Conservation (phyloP, 768 basidiomycete species). For the Collybiopsis luxurians region DNA sequence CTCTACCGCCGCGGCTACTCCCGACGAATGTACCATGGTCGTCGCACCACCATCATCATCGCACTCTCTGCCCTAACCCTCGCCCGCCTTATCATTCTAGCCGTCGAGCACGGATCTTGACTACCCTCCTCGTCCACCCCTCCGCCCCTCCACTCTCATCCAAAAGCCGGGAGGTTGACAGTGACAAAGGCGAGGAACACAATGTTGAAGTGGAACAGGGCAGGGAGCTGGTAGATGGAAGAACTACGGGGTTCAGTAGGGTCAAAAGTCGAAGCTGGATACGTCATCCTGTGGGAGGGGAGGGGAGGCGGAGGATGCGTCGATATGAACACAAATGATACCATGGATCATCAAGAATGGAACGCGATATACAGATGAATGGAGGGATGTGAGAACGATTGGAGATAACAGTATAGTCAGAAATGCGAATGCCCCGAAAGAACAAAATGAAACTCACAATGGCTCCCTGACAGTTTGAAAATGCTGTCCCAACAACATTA, state of each 20-base stretch:
- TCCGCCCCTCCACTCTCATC: slow-evolving; percentile 56
- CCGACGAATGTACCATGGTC: no score
- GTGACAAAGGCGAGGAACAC: slow-evolving; percentile 59
- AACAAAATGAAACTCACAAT: slow-evolving; percentile 12
- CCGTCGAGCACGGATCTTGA: slow-evolving; percentile 48
- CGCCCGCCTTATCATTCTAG: slow-evolving; percentile 51
- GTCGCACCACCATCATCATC: no score
- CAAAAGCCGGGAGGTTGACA: slow-evolving; percentile 38
- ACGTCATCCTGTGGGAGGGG: slow-evolving; percentile 47
- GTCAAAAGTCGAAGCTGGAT: slow-evolving; percentile 67
- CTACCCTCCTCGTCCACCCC: slow-evolving; percentile 44
- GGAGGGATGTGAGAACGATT: no score
- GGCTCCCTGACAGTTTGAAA: slow-evolving; percentile 23
- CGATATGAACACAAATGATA: no score
- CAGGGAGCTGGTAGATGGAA: slow-evolving; percentile 59
- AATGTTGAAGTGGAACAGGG: slow-evolving; percentile 64
- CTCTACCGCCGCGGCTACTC: no score
- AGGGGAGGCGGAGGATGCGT: background rate
- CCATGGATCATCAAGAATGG: no score
- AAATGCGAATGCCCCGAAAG: no score
- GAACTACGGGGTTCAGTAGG: slow-evolving; percentile 35
- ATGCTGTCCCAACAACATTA: slow-evolving; percentile 51
- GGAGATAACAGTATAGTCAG: no score
- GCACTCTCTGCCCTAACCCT: slow-evolving; percentile 41
- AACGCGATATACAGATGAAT: no score